Conservation (phyloP, 495 filamentous ascomycete genomes). For the Achaetomiella virescens region DNA sequence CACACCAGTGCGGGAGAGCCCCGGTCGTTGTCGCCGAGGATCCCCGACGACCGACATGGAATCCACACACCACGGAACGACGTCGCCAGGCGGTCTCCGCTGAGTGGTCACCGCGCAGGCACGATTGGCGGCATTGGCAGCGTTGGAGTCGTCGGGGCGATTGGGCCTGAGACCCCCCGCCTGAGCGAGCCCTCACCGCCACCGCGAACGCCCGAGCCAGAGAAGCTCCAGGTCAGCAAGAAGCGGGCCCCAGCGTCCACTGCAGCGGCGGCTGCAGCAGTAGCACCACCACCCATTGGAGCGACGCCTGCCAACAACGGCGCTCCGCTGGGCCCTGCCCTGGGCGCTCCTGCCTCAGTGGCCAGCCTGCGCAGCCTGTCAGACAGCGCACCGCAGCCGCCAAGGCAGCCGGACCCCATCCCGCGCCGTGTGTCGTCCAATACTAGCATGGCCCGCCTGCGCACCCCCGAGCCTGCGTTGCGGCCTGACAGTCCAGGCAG, state of each 20-base stretch:
- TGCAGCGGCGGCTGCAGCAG: constrained; percentile 2
- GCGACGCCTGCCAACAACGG: not conserved
- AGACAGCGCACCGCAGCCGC: constrained; percentile 19
- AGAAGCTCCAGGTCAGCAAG: constrained; percentile 22
- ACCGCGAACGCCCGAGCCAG: constrained; percentile 29
- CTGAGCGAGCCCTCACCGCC: constrained; percentile 28
- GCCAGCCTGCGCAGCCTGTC: constrained; percentile 20
- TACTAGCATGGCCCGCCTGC: constrained; percentile 47
- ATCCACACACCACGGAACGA: constrained; percentile 12
- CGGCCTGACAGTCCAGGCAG: constrained; percentile 57
- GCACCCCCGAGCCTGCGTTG: constrained; percentile 49
- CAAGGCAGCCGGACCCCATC: constrained; percentile 32
- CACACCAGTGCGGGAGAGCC: constrained; percentile 17
- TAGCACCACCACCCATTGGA: not conserved
- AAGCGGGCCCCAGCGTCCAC: constrained; percentile 15
- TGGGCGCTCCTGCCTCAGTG: constrained; percentile 1
- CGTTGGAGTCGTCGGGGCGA: not conserved
- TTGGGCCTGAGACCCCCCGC: constrained; percentile 23
- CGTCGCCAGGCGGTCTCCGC: constrained; percentile 18
- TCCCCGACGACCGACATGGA: not conserved
- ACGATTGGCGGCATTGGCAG: not conserved
- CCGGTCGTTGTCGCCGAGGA: constrained; percentile 12
- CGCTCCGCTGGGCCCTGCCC: constrained; percentile 6
- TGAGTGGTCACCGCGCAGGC: constrained; percentile 4
- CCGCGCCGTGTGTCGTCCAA: constrained; percentile 39